A percentile compares a stretch with the other conserved stretches of the same genome.
Conservation (phyloP, 2,329 filamentous ascomycete genomes). For the Sporothrix luriei region DNA sequence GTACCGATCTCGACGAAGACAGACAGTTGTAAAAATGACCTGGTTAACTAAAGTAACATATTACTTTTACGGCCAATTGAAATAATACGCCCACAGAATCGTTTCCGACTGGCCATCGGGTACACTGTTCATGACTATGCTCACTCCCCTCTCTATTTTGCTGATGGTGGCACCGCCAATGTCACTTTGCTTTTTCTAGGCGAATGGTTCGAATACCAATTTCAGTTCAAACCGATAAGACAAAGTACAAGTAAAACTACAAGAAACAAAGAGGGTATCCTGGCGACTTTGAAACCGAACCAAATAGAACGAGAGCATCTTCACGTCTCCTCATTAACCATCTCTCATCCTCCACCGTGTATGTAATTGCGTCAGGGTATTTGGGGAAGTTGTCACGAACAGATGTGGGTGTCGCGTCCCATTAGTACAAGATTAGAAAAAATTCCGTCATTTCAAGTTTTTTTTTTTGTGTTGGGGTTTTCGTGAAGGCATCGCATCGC, state of each 20-base stretch:
- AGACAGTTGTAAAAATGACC: too few species aligned
- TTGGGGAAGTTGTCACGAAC: constrained; percentile 4
- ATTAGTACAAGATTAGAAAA: constrained; percentile 4
- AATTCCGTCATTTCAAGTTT: constrained; percentile 18
- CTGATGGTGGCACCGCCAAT: too few species aligned
- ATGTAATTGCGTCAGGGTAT: constrained; percentile 23
- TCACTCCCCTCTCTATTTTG: too few species aligned
- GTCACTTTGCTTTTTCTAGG: too few species aligned
- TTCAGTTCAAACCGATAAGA: neutral
- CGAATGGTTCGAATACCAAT: neutral
- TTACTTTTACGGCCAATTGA: too few species aligned
- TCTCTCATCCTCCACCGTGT: constrained; percentile 15
- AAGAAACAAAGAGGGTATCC: constrained; percentile 25
- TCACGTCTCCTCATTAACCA: neutral
- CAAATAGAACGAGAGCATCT: constrained; percentile 3
- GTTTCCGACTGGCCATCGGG: too few species aligned
- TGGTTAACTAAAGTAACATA: too few species aligned
- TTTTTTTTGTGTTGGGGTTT: constrained; percentile 6
- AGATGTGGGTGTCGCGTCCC: neutral
- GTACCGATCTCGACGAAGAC: too few species aligned
- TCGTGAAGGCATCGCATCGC: neutral
- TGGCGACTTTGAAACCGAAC: constrained; percentile 21
- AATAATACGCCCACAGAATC: too few species aligned
- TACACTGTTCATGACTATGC: too few species aligned
- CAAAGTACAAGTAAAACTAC: neutral